Evolutionary conservation across 2,329 filamentous ascomycete genomes (phyloP), one percentile per base, ranked within the genome.

Genomic region (Calonectria multiphialidica): DNA sequence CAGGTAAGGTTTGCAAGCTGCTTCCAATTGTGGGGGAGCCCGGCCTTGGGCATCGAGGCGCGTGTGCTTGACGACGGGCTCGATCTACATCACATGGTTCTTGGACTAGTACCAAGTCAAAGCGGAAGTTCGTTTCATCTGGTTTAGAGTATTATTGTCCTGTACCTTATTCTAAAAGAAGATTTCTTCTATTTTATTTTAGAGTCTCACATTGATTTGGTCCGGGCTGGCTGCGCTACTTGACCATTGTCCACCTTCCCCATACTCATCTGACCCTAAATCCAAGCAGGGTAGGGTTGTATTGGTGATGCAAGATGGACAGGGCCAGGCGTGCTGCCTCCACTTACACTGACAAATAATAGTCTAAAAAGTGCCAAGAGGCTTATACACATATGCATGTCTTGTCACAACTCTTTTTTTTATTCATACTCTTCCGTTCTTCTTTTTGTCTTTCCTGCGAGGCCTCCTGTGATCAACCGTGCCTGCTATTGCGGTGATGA

Each of bases 291-390:
- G 53, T 59, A 59, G 53, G 53, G 53, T 59, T 42, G 53, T 59
- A 59, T 59, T n/a, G 62, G 30, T 25, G 62, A 65, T 65, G 33
- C 53, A 59, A 59, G 53, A 59, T 59, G 53, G 53, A 28, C 53
- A 59, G 53, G 53, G 53, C 53, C 13, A 23, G 35, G 21, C 35
- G 35, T 59, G 53, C 30, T 23, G 23, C 53, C 33, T 59, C 53
- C 53, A 59, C 53, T 59, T 59, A 59, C 53, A 59, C 53, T 59
- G 53, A 59, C 53, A 40, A 59, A 59, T 59, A 59, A 35, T 59
- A 59, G 53, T 37, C 21, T 59, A 59, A 59, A 33, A 53, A 9
- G 21, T 59, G 53, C 53, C 53, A 59, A 59, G 33, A 59, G 15
- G 33, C 37, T 59, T 15, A 37, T 59, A 25, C 53, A 16, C 12